These are phyloP conservation scores for Fallopia convolvulus DNA, from an alignment of 148 eudicot genomes.

Conservation along the genomic window DNA sequence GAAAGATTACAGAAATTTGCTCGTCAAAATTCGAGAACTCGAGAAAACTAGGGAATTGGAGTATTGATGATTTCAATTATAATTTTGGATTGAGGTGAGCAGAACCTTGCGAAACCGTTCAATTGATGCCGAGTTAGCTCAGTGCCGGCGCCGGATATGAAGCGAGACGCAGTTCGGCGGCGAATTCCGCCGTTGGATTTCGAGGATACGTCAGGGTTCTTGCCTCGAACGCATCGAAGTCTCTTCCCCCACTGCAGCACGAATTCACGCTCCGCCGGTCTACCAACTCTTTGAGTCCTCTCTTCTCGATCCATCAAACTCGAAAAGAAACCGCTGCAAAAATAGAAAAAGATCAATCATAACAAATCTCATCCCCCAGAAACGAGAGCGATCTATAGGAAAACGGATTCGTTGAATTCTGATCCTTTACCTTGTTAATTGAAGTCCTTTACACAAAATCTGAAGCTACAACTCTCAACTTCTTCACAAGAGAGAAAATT, in stretches of 20 bases:
- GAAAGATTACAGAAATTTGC: neutral
- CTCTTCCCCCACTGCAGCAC: conserved; percentile 37
- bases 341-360: neutral
- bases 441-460: neutral
- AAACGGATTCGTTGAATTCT: neutral
- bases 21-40: too few species aligned
- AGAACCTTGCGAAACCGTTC: conserved; percentile 14
- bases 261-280: conserved; percentile 22
- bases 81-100: neutral
- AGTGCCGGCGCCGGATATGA: conserved; percentile 5
- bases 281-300: neutral
- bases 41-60: neutral
- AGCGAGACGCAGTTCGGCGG: conserved; percentile 20
- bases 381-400: neutral
- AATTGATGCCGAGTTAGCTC: conserved; percentile 15
- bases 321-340: neutral
- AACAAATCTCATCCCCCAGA: neutral
- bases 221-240: conserved; percentile 23
- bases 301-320: conserved; percentile 10
- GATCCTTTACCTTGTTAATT: neutral
- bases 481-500: neutral
- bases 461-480: neutral
- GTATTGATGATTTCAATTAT: neutral
- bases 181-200: conserved; percentile 18
- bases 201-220: conserved; percentile 14